phyloP scores from a whole-genome alignment of 371 early-diverging fungal genomes.

The Coemansia sp. region DNA sequence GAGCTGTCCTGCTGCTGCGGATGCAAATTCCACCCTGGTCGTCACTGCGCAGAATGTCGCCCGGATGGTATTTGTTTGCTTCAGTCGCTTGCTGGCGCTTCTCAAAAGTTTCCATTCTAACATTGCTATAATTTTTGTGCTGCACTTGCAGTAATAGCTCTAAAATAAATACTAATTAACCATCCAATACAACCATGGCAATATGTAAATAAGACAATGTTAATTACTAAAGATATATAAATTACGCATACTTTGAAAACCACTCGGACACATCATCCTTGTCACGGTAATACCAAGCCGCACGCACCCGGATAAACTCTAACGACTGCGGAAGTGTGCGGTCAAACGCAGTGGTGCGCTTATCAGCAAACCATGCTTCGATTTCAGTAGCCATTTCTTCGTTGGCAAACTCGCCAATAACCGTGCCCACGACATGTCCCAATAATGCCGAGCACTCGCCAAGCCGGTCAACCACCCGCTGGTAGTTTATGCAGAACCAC shows the following conservation, averaged over 20 bases:
- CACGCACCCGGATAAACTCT: slow-evolving; percentile 72
- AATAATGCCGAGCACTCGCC: slow-evolving; percentile 66
- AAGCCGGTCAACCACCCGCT: slow-evolving; percentile 63
- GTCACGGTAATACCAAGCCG: slow-evolving; percentile 79
- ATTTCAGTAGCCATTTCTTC: slow-evolving; percentile 64
- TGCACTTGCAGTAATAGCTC: too few relatives aligned
- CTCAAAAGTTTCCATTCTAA: too few relatives aligned
- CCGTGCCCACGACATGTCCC: slow-evolving; percentile 65
- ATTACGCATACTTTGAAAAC: slow-evolving; percentile 34
- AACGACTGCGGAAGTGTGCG: slow-evolving; percentile 77
- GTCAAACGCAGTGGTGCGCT: slow-evolving; percentile 68
- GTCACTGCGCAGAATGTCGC: background rate
- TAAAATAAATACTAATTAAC: too few relatives aligned
- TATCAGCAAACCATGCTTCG: slow-evolving; percentile 70
- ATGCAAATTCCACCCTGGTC: background rate
- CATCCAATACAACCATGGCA: too few relatives aligned
- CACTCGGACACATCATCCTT: slow-evolving; percentile 67
- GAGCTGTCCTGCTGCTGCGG: slow-evolving; percentile 2
- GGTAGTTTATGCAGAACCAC: slow-evolving; percentile 74
- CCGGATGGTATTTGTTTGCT: too few relatives aligned
- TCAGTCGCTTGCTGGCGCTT: too few relatives aligned
- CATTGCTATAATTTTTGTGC: too few relatives aligned
- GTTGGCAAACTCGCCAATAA: slow-evolving; percentile 64
- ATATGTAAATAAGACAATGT: background rate
- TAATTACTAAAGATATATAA: slow-evolving; percentile 36